phyloP scores from a whole-genome alignment of 345 rosid species.

The Kernera saxatilis region DNA sequence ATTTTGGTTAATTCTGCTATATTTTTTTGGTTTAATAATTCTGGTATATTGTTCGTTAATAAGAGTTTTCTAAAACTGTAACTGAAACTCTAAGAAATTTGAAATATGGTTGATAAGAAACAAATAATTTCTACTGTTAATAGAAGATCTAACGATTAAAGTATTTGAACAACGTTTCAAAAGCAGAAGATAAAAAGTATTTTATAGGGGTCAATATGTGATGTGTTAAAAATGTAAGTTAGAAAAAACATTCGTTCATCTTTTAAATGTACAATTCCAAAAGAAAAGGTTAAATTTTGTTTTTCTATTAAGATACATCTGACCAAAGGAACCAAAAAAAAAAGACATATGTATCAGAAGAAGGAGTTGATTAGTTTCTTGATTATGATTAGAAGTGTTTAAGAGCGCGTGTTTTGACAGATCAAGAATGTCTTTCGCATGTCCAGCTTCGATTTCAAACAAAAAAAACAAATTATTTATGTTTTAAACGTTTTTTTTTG shows the following conservation, averaged over 20 bases:
- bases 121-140: not conserved
- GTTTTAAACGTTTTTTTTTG: not conserved
- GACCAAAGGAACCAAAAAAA: not conserved
- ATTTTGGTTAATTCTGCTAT: not conserved
- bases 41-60: too few relatives aligned
- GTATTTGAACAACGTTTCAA: not conserved
- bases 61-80: not conserved
- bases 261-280: not conserved
- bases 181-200: not conserved
- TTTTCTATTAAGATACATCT: not conserved
- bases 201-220: not conserved
- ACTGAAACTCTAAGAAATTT: too few relatives aligned
- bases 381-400: not conserved
- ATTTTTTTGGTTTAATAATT: not conserved
- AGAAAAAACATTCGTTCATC: not conserved
- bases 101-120: not conserved
- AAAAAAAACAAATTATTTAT: not conserved
- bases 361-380: not conserved
- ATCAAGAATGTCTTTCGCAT: slow-evolving; percentile 38
- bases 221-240: not conserved
- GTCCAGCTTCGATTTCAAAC: not conserved
- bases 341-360: not conserved
- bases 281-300: not conserved
- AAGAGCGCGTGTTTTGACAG: slow-evolving; percentile 31
- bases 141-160: not conserved